phyloP scores from a whole-genome alignment of 805 yeast species.

The Candida qinlingensis region DNA sequence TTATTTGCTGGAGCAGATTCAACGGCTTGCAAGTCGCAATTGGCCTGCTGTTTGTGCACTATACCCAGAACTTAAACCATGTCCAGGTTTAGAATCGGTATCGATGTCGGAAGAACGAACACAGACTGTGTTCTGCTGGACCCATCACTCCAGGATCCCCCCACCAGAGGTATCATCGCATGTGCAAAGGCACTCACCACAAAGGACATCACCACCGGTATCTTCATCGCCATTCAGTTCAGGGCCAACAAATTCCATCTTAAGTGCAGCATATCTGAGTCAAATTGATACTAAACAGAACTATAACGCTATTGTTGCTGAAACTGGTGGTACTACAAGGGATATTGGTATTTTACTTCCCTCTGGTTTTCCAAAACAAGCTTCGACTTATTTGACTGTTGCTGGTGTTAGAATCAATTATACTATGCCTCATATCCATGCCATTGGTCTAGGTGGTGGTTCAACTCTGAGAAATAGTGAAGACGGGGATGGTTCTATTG shows the following conservation, averaged over 20 bases:
- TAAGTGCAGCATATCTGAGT: slow-evolving; percentile 42
- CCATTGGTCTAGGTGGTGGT: slow-evolving; percentile 48
- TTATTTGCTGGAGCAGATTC: background rate
- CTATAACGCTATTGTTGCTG: slow-evolving; percentile 32
- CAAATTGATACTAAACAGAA: slow-evolving; percentile 12
- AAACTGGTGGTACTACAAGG: slow-evolving; percentile 47
- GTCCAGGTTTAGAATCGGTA: slow-evolving; percentile 30
- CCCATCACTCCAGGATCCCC: slow-evolving; percentile 22
- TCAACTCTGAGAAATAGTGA: slow-evolving; percentile 32
- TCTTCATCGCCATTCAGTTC: slow-evolving; percentile 40
- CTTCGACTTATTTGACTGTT: slow-evolving; percentile 36
- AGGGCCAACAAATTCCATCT: slow-evolving; percentile 44
- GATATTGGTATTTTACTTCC: slow-evolving; percentile 44
- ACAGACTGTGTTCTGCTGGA: slow-evolving; percentile 40
- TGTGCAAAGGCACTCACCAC: slow-evolving; percentile 38
- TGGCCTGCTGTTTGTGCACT: background rate
- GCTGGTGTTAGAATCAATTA: slow-evolving; percentile 47
- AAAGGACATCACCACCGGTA: slow-evolving; percentile 37
- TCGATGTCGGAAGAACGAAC: slow-evolving; percentile 45
- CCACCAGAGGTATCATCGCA: slow-evolving; percentile 31
- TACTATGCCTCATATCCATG: slow-evolving; percentile 46
- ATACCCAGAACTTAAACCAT: background rate
- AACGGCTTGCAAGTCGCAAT: background rate
- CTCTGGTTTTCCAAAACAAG: slow-evolving; percentile 43
- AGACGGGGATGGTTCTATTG: slow-evolving; percentile 28